A percentile compares a stretch with the other conserved stretches of the same genome.
These are phyloP conservation scores for Penicillium chermesinum DNA, from an alignment of 495 filamentous ascomycete genomes.

Conservation along the genomic window DNA sequence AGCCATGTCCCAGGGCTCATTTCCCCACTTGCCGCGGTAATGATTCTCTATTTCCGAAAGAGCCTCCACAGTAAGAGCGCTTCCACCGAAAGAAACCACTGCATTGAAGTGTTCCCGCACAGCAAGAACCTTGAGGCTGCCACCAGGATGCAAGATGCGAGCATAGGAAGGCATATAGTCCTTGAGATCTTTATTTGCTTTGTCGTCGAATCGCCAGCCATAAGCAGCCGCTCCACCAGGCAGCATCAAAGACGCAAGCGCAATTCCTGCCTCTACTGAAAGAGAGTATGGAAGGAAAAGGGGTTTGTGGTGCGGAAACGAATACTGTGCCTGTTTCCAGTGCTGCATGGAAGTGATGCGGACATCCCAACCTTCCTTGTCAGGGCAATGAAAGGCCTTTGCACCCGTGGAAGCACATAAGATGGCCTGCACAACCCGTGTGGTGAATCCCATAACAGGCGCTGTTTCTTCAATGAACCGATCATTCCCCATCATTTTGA, in stretches of 20 bases:
- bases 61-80: not conserved
- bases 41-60: not conserved
- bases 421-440: not conserved
- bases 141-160: not conserved
- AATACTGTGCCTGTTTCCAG: no score
- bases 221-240: not conserved
- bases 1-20: not conserved
- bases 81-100: not conserved
- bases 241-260: not conserved
- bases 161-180: not conserved
- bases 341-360: no score
- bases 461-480: not conserved
- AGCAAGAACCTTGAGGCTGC: not conserved
- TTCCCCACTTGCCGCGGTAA: not conserved
- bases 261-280: not conserved
- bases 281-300: no score
- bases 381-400: not conserved
- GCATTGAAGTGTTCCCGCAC: not conserved
- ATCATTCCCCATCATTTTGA: no score
- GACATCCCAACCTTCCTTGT: not conserved
- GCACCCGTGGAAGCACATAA: not conserved
- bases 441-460: not conserved
- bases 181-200: not conserved
- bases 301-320: no score
- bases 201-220: not conserved